Evolutionary conservation across 2,329 filamentous ascomycete species (phyloP).

Genomic region (Zopfia rhizophila): DNA sequence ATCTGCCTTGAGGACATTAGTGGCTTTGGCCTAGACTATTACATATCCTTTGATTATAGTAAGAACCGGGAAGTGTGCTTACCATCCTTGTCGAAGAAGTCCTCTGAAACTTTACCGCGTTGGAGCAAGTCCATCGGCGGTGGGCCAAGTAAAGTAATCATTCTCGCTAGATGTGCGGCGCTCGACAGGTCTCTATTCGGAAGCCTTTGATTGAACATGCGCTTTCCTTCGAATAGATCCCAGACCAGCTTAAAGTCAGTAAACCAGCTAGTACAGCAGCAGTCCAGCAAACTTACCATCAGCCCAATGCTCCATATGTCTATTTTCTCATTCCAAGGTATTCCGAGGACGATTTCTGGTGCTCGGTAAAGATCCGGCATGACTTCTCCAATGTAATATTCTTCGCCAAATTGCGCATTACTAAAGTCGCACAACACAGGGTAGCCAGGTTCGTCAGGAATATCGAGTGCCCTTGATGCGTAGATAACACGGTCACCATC

Average conservation of each 20-base stretch:
- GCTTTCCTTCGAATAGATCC: constrained; percentile 54
- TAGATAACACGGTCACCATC: constrained; percentile 32
- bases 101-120: too few species aligned
- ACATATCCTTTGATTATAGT: too few species aligned
- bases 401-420: constrained; percentile 42
- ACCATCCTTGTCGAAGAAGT: too few species aligned
- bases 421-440: constrained; percentile 54
- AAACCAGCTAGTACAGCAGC: constrained; percentile 12
- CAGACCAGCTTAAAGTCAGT: constrained; percentile 37
- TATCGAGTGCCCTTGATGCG: constrained; percentile 38
- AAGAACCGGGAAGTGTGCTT: too few species aligned
- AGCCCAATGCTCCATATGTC: constrained; percentile 55
- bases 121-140: too few species aligned
- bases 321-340: constrained; percentile 49
- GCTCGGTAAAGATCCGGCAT: constrained; percentile 54
- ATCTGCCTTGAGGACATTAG: too few species aligned
- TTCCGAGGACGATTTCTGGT: constrained; percentile 52
- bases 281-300: constrained; percentile 42
- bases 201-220: too few species aligned
- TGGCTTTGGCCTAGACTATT: too few species aligned
- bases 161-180: too few species aligned
- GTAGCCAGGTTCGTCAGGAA: constrained; percentile 42
- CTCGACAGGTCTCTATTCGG: too few species aligned
- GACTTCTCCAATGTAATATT: constrained; percentile 42
- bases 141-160: too few species aligned